These are phyloP conservation scores for Primulina eburnea DNA, from an alignment of 257 asterid species.

Conservation along the genomic window DNA sequence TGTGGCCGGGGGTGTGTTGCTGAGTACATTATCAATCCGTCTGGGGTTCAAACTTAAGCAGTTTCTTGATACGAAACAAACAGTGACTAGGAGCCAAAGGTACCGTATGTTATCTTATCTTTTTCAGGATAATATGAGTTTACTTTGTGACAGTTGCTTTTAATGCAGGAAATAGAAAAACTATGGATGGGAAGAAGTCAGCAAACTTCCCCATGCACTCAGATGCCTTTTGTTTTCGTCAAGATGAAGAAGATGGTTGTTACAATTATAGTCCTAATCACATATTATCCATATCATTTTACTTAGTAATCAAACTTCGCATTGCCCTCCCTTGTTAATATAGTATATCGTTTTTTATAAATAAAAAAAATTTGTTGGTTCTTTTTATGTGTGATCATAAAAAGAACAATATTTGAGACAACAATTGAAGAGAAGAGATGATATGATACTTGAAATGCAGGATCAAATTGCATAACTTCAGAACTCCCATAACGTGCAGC, in stretches of 20 bases:
- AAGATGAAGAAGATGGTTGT: constrained; percentile 37
- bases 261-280: constrained; percentile 26
- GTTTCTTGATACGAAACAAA: constrained; percentile 42
- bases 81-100: constrained; percentile 37
- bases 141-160: constrained; percentile 21
- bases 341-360: no score
- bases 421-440: constrained; percentile 91
- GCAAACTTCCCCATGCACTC: constrained; percentile 38
- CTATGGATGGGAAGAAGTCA: constrained; percentile 34
- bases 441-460: constrained; percentile 89
- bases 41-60: constrained; percentile 61
- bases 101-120: not conserved
- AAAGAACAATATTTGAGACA: constrained; percentile 83
- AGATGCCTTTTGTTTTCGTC: constrained; percentile 33
- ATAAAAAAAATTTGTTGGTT: not conserved
- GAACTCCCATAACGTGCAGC: constrained; percentile 48
- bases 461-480: constrained; percentile 78
- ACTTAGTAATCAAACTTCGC: not conserved
- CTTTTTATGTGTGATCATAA: not conserved
- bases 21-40: constrained; percentile 59
- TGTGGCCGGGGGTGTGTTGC: constrained; percentile 55
- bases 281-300: no score
- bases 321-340: not conserved
- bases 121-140: not conserved
- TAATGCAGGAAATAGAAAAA: constrained; percentile 43